Evolutionary conservation across 495 filamentous ascomycete genomes (phyloP), one percentile per base, ranked within the genome.

Genomic region (Arthonia radiata): DNA sequence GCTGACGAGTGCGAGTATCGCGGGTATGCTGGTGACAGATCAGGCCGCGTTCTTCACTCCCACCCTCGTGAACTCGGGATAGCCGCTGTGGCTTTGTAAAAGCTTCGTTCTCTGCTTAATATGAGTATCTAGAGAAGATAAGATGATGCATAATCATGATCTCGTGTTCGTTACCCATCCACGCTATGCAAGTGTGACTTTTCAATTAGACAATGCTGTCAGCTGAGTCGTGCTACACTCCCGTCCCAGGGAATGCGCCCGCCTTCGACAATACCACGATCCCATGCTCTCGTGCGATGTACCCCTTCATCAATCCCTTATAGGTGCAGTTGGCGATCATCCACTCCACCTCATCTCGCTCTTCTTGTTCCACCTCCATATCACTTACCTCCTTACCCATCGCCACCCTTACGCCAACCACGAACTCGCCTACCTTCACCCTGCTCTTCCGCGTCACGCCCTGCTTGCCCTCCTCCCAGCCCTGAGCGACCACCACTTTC

Each of bases 281-380:
- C 30, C 75, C 75, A 25, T 69, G 67, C 28, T 90, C 82, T 31
- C 81, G 77, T 16, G 79, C 66, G 34, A 97, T 94, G 51, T 97
- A 97, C 28, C 86, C 86, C 52, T 93, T 97, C 71, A 94, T 90
- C 9, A 86, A 57, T 43, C 86, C 80, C 64, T 91, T 97, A 53
- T 94, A 94, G 19, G 94, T 90, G 56, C 89, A 68, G 39, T 91
- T 92, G 4, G 89, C 76, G 36, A 97, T 37, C 33, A 93, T 42
- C 48, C 89, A 94, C 50, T 97, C 86, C 13, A 97, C 82, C 49
- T 94, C 86, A 46, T 97, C 86, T 13, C 57, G 60, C 35, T 93
- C 82, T 19, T 56, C 57, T 37, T 69, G 61, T 26, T 64, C 57
- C 21, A 56, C 54, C 28, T 57, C 61, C 15, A 65, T 57, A 8